These are phyloP conservation scores for Ascobolus immersus DNA, from an alignment of 495 filamentous ascomycete genomes.

Conservation along the genomic window DNA sequence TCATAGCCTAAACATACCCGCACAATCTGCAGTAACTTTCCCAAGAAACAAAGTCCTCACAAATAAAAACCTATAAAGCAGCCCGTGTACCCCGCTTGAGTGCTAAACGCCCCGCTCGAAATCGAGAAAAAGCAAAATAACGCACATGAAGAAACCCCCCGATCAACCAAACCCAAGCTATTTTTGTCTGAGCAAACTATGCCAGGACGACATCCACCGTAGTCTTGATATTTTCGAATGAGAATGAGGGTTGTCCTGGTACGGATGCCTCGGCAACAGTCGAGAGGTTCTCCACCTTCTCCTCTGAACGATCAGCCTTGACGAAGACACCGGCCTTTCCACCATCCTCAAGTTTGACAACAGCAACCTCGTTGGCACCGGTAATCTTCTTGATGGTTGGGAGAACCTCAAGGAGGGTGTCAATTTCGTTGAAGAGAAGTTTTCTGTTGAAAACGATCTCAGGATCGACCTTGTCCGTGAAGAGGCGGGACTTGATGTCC, in stretches of 20 bases:
- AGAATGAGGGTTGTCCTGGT: constrained; percentile 51
- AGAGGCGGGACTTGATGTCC: constrained; percentile 51
- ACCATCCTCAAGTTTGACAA: constrained; percentile 43
- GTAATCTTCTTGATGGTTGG: constrained; percentile 35
- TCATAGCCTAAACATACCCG: too few relatives aligned
- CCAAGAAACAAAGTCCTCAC: too few relatives aligned
- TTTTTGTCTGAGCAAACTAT: not conserved
- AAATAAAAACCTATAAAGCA: too few relatives aligned
- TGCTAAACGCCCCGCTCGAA: too few relatives aligned
- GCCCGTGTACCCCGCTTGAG: too few relatives aligned
- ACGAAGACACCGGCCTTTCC: constrained; percentile 35
- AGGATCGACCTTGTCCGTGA: constrained; percentile 28
- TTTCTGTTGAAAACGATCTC: constrained; percentile 52
- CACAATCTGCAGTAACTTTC: too few relatives aligned
- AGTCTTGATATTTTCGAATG: constrained; percentile 43
- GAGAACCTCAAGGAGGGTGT: constrained; percentile 34
- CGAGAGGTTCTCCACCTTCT: constrained; percentile 30
- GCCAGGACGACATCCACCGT: too few relatives aligned
- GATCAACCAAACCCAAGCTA: too few relatives aligned
- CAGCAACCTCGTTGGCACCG: constrained; percentile 33
- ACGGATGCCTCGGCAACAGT: constrained; percentile 37
- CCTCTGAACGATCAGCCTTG: constrained; percentile 23
- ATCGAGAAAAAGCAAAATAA: too few relatives aligned
- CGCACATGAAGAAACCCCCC: too few relatives aligned
- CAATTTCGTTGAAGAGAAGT: constrained; percentile 63